Percentiles rank a stretch among this genome's conserved stretches.
Evolutionary conservation across 805 yeast species (phyloP).

Genomic region (Metschnikowia arizonensis): DNA sequence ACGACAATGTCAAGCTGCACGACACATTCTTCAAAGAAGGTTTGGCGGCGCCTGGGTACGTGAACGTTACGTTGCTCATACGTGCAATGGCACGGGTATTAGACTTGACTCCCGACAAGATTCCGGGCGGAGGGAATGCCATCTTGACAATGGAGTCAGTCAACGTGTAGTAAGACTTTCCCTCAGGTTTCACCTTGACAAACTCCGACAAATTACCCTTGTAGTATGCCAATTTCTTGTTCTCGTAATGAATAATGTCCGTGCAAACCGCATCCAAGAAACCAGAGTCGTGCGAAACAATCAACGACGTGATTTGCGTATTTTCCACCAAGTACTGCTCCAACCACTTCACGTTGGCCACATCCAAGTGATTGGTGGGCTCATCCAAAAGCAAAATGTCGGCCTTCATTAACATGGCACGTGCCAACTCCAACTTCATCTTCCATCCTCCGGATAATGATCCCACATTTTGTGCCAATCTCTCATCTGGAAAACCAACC

Average conservation of each 20-base stretch:
- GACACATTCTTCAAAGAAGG: slow-evolving; percentile 79
- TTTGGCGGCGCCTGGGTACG: slow-evolving; percentile 84
- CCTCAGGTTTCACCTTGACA: slow-evolving; percentile 91
- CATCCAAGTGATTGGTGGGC: slow-evolving; percentile 98
- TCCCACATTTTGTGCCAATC: slow-evolving; percentile 88
- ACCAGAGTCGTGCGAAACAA: slow-evolving; percentile 97
- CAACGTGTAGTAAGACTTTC: slow-evolving; percentile 90
- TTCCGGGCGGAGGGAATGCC: slow-evolving; percentile 99
- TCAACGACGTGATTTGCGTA: slow-evolving; percentile 85
- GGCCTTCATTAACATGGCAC: slow-evolving; percentile 97
- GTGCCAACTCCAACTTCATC: slow-evolving; percentile 96
- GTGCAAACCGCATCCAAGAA: slow-evolving; percentile 95
- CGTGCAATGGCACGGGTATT: slow-evolving; percentile 91
- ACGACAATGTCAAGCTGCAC: slow-evolving; percentile 89
- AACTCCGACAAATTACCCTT: slow-evolving; percentile 93
- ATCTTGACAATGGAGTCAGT: slow-evolving; percentile 90
- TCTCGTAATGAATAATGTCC: slow-evolving; percentile 93
- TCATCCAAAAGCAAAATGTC: slow-evolving; percentile 92
- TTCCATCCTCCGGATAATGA: slow-evolving; percentile 99
- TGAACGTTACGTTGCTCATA: slow-evolving; percentile 76
- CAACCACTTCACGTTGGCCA: slow-evolving; percentile 87
- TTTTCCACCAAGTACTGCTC: slow-evolving; percentile 80
- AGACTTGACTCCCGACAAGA: slow-evolving; percentile 94
- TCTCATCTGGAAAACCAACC: slow-evolving; percentile 89
- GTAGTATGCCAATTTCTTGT: slow-evolving; percentile 89